Base-by-base conservation (phyloP, 1,139 yeast species). In the Blastobotrys apis region DNA sequence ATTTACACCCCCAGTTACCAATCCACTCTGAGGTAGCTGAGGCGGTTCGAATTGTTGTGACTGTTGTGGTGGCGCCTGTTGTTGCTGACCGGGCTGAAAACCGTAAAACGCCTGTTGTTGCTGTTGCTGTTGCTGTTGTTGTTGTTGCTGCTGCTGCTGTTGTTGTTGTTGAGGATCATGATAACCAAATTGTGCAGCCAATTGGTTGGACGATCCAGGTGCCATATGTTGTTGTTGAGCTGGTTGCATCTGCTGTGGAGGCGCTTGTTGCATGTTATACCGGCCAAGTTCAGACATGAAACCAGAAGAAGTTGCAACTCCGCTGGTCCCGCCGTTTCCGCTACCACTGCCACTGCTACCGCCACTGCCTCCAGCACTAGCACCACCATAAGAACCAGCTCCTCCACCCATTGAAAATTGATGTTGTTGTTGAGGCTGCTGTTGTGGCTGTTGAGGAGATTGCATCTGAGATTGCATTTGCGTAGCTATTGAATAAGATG, bases 361-460 rank as follows among this genome's bases (percentile, higher is more conserved):
- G n/a, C n/a, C 38, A 15, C 16, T 21, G 12, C 16, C 38, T 17
- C 21, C 25, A 29, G 43, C 29, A 16, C 37, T 32, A 19, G 44
- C 29, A 6, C 33, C 35, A 16, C 44, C 32, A 29, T 29, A 31
- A 12, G 38, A 37, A n/a, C 17, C 44, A 26, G 27, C 38, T 9
- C 38, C 27, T 20, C 30, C 36, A 23, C 12, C 32, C 9, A 15
- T 17, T 27, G 37, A 48, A 39, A 29, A 41, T 39, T 43, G 48
- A 19, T 39, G 49, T 9, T 34, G 39, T 20, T 45, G 47, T 16
- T 47, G 51, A 16, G 39, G 47, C 5, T 45, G 59, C 10, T 47
- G 58, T 19, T 45, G 58, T 23, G 48, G 56, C 9, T 41, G 34
- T 22, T 27, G 43, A 33, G 42, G 42, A 27, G 37, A 39, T 19